Conservation (phyloP, 805 yeast species). For the Starmerella sp. region DNA sequence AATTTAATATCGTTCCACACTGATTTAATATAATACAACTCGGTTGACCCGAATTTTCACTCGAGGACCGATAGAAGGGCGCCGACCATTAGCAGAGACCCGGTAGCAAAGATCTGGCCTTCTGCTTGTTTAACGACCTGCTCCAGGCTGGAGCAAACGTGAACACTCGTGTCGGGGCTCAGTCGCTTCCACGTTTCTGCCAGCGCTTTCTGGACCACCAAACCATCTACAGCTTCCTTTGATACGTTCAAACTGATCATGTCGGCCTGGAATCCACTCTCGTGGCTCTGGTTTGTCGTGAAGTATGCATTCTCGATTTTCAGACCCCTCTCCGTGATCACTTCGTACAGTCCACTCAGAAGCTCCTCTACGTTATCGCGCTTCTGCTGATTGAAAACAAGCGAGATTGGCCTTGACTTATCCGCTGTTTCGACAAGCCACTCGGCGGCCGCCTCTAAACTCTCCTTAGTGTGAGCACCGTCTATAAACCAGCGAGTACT, state of each 20-base stretch:
- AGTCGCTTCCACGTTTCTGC: constrained; percentile 59
- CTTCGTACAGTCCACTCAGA: constrained; percentile 33
- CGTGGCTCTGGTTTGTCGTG: constrained; percentile 87
- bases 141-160: constrained; percentile 66
- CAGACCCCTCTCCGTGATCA: constrained; percentile 26
- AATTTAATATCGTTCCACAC: constrained; percentile 5
- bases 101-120: constrained; percentile 75
- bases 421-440: constrained; percentile 49
- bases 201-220: constrained; percentile 67
- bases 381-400: constrained; percentile 89
- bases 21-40: not conserved
- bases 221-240: constrained; percentile 61
- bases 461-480: constrained; percentile 93
- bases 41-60: not conserved
- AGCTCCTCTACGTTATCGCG: constrained; percentile 64
- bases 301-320: constrained; percentile 40
- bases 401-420: constrained; percentile 32
- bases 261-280: constrained; percentile 67
- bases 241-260: constrained; percentile 78
- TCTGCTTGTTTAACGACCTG: constrained; percentile 43
- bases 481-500: constrained; percentile 71
- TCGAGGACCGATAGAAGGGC: constrained; percentile 83
- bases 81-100: constrained; percentile 89
- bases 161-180: constrained; percentile 29
- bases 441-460: constrained; percentile 63